Percentiles rank a stretch among this genome's conserved stretches.
These are phyloP conservation scores for Trichoderma virens DNA, from an alignment of 495 filamentous ascomycete species.

Conservation along the genomic window DNA sequence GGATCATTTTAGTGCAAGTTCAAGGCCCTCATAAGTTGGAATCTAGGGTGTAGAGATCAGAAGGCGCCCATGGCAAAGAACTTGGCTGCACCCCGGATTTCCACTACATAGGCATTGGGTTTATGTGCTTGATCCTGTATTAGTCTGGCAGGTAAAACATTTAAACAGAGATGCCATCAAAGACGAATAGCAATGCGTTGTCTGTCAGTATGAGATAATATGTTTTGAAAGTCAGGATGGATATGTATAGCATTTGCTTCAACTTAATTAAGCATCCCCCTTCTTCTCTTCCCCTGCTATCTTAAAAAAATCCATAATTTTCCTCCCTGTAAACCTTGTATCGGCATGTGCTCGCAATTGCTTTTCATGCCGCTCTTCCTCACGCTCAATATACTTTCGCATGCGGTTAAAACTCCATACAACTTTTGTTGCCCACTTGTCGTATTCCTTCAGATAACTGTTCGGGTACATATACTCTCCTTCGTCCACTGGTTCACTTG, in stretches of 20 bases:
- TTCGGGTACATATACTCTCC: not conserved
- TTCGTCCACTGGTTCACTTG: not conserved
- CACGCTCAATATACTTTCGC: not conserved
- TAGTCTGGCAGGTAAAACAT: no score
- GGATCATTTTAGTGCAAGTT: no score
- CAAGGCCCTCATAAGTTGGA: no score
- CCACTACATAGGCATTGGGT: no score
- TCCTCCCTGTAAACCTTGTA: not conserved
- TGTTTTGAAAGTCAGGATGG: not conserved
- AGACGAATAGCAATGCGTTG: no score
- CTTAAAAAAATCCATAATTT: not conserved
- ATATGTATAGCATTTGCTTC: not conserved
- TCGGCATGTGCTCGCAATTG: no score
- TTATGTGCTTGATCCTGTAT: no score
- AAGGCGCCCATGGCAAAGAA: no score
- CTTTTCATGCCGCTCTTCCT: not conserved
- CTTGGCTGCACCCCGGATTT: no score
- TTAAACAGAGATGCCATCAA: no score
- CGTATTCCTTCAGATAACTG: not conserved
- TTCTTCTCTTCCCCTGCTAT: not conserved
- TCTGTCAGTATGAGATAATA: no score
- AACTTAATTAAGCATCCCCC: not conserved
- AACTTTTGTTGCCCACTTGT: not conserved
- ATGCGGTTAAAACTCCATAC: not conserved
- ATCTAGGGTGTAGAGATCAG: no score